A percentile compares a stretch with the other conserved stretches of the same genome.
phyloP scores from a whole-genome alignment of 345 rosid species.

The Alliaria petiolata region DNA sequence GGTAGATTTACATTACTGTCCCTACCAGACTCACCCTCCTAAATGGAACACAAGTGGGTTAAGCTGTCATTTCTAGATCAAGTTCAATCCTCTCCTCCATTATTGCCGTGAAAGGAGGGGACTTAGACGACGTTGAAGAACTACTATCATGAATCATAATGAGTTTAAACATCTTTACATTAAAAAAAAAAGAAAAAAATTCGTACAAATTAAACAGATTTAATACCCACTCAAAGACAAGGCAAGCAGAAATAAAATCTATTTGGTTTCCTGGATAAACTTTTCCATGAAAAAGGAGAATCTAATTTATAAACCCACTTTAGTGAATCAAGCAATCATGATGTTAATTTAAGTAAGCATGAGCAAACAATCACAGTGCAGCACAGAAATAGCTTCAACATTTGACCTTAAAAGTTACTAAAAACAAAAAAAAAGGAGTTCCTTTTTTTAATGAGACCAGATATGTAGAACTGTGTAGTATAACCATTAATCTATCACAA shows the following conservation, averaged over 20 bases:
- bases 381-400: constrained; percentile 4
- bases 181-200: too few relatives aligned
- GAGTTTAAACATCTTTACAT: background rate
- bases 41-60: constrained; percentile 27
- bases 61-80: constrained; percentile 30
- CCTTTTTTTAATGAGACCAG: background rate
- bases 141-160: constrained; percentile 19
- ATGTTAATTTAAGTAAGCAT: constrained; percentile 22
- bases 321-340: constrained; percentile 8
- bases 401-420: constrained; percentile 15
- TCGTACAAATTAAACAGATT: background rate
- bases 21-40: constrained; percentile 15
- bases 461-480: background rate
- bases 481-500: constrained; percentile 10
- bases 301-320: constrained; percentile 10
- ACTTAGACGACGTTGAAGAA: constrained; percentile 23
- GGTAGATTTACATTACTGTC: constrained; percentile 33
- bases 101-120: constrained; percentile 56
- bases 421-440: constrained; percentile 1
- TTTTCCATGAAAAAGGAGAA: constrained; percentile 7
- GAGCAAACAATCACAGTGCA: constrained; percentile 23
- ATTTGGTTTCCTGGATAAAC: constrained; percentile 32
- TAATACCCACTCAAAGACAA: constrained; percentile 24
- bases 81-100: constrained; percentile 38
- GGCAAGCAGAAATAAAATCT: constrained; percentile 4